phyloP scores from a whole-genome alignment of 148 eudicot genomes.

The Rhododendron griersonianum region DNA sequence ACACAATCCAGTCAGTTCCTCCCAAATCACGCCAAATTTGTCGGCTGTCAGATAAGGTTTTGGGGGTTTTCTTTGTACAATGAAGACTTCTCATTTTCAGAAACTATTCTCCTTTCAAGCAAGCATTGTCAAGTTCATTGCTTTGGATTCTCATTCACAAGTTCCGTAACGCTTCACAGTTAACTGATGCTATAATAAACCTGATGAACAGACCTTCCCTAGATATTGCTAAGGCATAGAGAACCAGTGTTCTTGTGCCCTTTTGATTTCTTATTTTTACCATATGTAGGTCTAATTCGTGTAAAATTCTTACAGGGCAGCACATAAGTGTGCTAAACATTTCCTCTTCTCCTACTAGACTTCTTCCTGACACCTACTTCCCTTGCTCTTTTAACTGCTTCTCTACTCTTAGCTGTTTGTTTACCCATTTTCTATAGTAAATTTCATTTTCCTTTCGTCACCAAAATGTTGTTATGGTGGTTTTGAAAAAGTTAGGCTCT shows the following conservation, averaged over 20 bases:
- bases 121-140: not conserved
- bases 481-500: not conserved
- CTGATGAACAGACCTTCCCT: not conserved
- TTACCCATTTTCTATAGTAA: not conserved
- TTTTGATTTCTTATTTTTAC: not conserved
- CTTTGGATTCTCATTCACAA: not conserved
- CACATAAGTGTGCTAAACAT: not conserved
- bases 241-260: not conserved
- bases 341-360: not conserved
- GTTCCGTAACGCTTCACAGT: not conserved
- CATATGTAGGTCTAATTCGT: not conserved
- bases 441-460: not conserved
- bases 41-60: not conserved
- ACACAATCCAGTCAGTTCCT: not conserved
- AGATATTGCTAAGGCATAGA: not conserved
- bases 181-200: not conserved
- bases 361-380: not conserved
- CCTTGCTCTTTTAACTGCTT: not conserved
- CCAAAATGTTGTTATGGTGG: not conserved
- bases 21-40: not conserved
- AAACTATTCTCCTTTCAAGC: not conserved
- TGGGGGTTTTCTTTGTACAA: not conserved
- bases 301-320: not conserved
- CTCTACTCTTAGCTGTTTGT: not conserved
- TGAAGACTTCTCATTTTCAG: not conserved